Conservation (phyloP, 2,329 filamentous ascomycete species). For the Aspergillus melleus region DNA sequence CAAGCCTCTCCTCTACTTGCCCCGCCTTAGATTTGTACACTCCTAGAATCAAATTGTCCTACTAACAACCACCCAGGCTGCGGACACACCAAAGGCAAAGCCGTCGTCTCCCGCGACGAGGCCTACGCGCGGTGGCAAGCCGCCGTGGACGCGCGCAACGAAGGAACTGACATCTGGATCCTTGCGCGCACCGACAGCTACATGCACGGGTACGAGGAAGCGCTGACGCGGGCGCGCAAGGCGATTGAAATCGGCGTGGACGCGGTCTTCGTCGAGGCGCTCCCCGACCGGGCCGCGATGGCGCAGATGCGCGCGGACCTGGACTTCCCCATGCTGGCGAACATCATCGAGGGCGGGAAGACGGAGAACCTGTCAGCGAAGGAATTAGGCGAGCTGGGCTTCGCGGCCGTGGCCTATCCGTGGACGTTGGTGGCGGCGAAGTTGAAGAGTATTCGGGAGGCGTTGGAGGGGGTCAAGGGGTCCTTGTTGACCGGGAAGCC, state of each 20-base stretch:
- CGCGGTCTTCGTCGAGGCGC: constrained; percentile 48
- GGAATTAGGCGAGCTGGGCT: constrained; percentile 43
- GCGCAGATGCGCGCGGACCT: constrained; percentile 38
- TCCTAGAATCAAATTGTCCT: background rate
- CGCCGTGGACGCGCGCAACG: constrained; percentile 47
- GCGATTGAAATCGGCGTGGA: constrained; percentile 48
- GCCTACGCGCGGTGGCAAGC: constrained; percentile 50
- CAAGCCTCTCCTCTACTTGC: background rate
- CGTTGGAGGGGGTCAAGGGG: constrained; percentile 40
- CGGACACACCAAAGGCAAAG: constrained; percentile 50
- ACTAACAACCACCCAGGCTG: constrained; percentile 34
- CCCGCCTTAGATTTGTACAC: background rate
- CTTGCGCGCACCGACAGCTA: constrained; percentile 47
- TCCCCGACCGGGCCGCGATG: constrained; percentile 48
- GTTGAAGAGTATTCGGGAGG: constrained; percentile 40
- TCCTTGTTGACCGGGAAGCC: constrained; percentile 45
- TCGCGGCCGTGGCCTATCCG: constrained; percentile 45
- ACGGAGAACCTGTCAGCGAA: constrained; percentile 44
- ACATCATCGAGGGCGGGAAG: constrained; percentile 47
- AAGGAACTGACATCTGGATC: constrained; percentile 49
- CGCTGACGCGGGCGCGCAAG: constrained; percentile 42
- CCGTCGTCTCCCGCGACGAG: constrained; percentile 47
- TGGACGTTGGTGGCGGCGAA: constrained; percentile 49
- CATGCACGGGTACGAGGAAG: constrained; percentile 46
- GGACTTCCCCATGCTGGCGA: constrained; percentile 43